Evolutionary conservation across 805 yeast species (phyloP).

Genomic region (Myxozyma udenii): DNA sequence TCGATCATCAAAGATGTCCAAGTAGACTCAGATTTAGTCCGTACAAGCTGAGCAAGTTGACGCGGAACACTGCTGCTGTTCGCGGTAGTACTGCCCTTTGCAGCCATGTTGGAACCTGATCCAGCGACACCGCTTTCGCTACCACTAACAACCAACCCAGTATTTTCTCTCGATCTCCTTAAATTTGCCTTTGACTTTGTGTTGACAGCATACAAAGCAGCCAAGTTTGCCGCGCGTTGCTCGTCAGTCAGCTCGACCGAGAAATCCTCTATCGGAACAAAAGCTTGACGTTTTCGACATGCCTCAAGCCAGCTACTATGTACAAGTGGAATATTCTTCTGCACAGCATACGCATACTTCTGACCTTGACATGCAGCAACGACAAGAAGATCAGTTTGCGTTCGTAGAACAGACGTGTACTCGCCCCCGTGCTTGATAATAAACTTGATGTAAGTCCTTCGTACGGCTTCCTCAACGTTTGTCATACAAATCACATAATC

Average conservation of each 20-base stretch:
- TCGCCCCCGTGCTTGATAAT: conserved; percentile 40
- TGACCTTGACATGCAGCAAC: conserved; percentile 36
- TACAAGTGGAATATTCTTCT: conserved; percentile 44
- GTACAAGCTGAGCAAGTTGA: not conserved
- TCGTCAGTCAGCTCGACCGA: conserved; percentile 29
- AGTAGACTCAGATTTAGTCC: not conserved
- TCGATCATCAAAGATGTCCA: not conserved
- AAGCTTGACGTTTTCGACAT: conserved; percentile 36
- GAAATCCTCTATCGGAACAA: conserved; percentile 34
- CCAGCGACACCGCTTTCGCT: not conserved
- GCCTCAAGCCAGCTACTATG: conserved; percentile 47
- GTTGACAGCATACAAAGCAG: not conserved
- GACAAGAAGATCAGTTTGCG: conserved; percentile 36
- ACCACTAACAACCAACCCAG: not conserved
- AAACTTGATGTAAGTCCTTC: conserved; percentile 31
- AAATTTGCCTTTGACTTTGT: not conserved
- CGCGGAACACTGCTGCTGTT: not conserved
- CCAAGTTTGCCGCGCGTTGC: conserved; percentile 4
- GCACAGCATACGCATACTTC: conserved; percentile 41
- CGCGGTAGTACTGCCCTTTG: not conserved
- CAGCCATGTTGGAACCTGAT: not conserved
- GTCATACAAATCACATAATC: conserved; percentile 42
- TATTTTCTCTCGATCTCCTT: not conserved
- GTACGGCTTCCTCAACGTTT: conserved; percentile 34
- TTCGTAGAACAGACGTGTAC: conserved; percentile 34